Conservation (phyloP, 1,139 yeast genomes). For the Pichia sp. region DNA sequence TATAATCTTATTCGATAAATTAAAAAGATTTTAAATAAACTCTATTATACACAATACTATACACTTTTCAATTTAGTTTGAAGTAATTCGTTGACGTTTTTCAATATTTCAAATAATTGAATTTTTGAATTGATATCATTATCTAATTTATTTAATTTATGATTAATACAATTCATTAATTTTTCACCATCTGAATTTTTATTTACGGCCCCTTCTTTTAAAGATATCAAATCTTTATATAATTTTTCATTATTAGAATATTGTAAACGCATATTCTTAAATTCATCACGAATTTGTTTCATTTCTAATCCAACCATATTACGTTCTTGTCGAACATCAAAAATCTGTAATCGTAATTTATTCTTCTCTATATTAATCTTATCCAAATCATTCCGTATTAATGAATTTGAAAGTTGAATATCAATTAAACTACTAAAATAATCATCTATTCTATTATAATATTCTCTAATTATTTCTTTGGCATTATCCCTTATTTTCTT, state of each 20-base stretch:
- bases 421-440: slow-evolving; percentile 32
- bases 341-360: slow-evolving; percentile 37
- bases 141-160: slow-evolving; percentile 24
- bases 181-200: background rate
- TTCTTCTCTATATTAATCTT: slow-evolving; percentile 39
- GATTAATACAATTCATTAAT: slow-evolving; percentile 10
- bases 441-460: slow-evolving; percentile 17
- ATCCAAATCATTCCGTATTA: slow-evolving; percentile 35
- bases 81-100: slow-evolving; percentile 33
- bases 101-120: slow-evolving; percentile 37
- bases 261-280: slow-evolving; percentile 28
- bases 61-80: slow-evolving; percentile 5
- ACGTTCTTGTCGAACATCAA: slow-evolving; percentile 37
- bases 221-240: slow-evolving; percentile 17
- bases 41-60: background rate
- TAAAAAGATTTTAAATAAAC: too few species aligned
- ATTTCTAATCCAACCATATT: slow-evolving; percentile 37
- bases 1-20: too few species aligned
- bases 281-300: slow-evolving; percentile 35
- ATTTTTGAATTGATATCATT: slow-evolving; percentile 36
- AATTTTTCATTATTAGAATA: slow-evolving; percentile 24
- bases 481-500: background rate
- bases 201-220: slow-evolving; percentile 4
- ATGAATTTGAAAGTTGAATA: slow-evolving; percentile 33
- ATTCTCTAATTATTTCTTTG: slow-evolving; percentile 18